Conservation (phyloP, 2,329 filamentous ascomycete species). For the Arthrobotrys musiformis region DNA sequence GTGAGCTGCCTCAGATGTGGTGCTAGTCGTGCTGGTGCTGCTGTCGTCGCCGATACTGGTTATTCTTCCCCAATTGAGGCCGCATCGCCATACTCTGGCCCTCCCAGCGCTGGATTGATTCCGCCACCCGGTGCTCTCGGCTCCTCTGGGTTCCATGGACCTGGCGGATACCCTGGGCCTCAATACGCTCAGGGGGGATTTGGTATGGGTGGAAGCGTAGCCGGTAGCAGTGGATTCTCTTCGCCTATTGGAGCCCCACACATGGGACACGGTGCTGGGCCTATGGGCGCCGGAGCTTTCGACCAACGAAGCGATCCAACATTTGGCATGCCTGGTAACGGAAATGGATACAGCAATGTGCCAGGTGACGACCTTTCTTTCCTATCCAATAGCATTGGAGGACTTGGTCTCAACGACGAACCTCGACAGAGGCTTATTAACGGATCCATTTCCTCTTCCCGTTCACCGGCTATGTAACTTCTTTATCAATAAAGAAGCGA, state of each 20-base stretch:
- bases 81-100: slow-evolving; percentile 80
- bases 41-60: slow-evolving; percentile 91
- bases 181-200: slow-evolving; percentile 47
- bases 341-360: slow-evolving; percentile 46
- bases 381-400: slow-evolving; percentile 46
- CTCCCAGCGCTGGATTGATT: slow-evolving; percentile 76
- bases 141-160: slow-evolving; percentile 71
- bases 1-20: slow-evolving; percentile 97
- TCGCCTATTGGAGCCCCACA: slow-evolving; percentile 49
- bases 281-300: slow-evolving; percentile 42
- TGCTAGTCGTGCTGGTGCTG: slow-evolving; percentile 90
- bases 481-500: neutral
- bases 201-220: slow-evolving; percentile 52
- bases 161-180: slow-evolving; percentile 46
- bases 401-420: slow-evolving; percentile 48
- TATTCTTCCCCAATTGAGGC: slow-evolving; percentile 92
- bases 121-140: slow-evolving; percentile 73
- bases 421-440: slow-evolving; percentile 53
- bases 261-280: slow-evolving; percentile 45
- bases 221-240: slow-evolving; percentile 52
- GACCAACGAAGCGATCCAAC: slow-evolving; percentile 47
- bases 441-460: slow-evolving; percentile 45
- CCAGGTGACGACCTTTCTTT: slow-evolving; percentile 47
- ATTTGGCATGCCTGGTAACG: slow-evolving; percentile 43
- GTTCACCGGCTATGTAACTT: slow-evolving; percentile 52